Conservation (phyloP, 306 rosid species). For the Notholithocarpus densiflorus region DNA sequence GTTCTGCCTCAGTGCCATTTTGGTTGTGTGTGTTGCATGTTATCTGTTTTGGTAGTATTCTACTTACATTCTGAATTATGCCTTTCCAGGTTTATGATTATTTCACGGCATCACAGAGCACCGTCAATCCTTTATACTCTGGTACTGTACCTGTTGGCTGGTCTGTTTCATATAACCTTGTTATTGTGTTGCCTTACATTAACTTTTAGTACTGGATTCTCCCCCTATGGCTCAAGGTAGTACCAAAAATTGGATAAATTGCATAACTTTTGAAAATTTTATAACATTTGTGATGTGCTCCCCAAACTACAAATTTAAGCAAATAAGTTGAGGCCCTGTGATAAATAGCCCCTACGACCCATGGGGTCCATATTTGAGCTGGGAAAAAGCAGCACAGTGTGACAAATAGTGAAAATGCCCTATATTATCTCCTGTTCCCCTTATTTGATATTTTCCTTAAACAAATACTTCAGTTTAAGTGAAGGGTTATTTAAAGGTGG, state of each 20-base stretch:
- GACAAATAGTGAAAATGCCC: too few species aligned
- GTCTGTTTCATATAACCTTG: slow-evolving; percentile 7
- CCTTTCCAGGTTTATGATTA: slow-evolving; percentile 76
- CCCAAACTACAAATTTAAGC: neutral
- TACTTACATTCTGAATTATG: slow-evolving; percentile 33
- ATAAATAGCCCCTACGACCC: neutral
- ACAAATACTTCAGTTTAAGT: neutral
- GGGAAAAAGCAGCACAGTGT: too few species aligned
- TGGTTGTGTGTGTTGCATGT: neutral
- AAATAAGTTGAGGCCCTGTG: neutral
- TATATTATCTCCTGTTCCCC: too few species aligned
- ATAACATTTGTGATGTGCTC: neutral
- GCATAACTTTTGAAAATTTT: neutral
- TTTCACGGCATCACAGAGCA: slow-evolving; percentile 65
- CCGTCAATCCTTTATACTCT: slow-evolving; percentile 83
- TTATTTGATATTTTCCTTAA: too few species aligned
- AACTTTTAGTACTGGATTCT: neutral
- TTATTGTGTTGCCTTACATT: neutral
- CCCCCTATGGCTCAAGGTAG: neutral
- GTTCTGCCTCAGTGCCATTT: neutral
- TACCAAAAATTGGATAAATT: neutral
- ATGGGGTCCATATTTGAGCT: neutral
- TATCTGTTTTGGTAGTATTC: slow-evolving; percentile 18
- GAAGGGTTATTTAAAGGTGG: neutral
- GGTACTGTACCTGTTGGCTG: slow-evolving; percentile 50